phyloP scores from a whole-genome alignment of 202 grass and related monocot species.

The Carex sylvatica region DNA sequence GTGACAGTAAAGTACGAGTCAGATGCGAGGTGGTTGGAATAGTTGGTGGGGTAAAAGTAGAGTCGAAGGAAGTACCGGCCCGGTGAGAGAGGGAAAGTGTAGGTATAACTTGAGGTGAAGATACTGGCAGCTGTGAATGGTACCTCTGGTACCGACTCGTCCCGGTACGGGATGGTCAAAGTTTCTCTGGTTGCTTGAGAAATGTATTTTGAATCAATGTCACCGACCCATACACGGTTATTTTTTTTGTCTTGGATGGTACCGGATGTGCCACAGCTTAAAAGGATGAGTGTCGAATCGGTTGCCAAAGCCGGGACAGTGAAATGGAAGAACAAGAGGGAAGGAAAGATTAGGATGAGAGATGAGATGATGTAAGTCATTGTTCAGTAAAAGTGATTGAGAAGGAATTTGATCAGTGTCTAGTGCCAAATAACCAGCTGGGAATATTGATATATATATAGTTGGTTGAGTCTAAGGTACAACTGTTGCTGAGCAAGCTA shows the following conservation, averaged over 20 bases:
- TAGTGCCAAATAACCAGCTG: neutral
- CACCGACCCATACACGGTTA: slow-evolving; percentile 45
- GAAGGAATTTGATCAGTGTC: neutral
- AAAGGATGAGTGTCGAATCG: slow-evolving; percentile 22
- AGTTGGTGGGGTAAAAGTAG: slow-evolving; percentile 65
- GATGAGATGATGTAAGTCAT: slow-evolving; percentile 12
- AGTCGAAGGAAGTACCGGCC: slow-evolving; percentile 71
- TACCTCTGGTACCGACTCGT: slow-evolving; percentile 36
- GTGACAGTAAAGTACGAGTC: slow-evolving; percentile 46
- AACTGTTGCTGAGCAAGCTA: neutral
- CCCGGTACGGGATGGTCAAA: slow-evolving; percentile 1
- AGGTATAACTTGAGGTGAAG: slow-evolving; percentile 50
- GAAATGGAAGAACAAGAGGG: slow-evolving; percentile 7
- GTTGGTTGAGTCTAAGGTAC: neutral
- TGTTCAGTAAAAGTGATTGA: neutral
- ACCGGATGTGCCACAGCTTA: slow-evolving; percentile 47
- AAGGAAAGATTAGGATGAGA: neutral
- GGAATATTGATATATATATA: neutral
- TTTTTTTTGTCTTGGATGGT: slow-evolving; percentile 20
- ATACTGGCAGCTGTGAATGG: slow-evolving; percentile 48
- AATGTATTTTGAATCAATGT: slow-evolving; percentile 26
- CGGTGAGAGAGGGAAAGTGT: slow-evolving; percentile 42
- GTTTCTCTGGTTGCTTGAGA: neutral
- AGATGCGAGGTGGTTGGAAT: slow-evolving; percentile 24
- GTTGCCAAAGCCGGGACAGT: slow-evolving; percentile 6